Evolutionary conservation across 768 basidiomycete species (phyloP), one percentile per base, ranked within the genome.

Genomic region (Trametes punicea): DNA sequence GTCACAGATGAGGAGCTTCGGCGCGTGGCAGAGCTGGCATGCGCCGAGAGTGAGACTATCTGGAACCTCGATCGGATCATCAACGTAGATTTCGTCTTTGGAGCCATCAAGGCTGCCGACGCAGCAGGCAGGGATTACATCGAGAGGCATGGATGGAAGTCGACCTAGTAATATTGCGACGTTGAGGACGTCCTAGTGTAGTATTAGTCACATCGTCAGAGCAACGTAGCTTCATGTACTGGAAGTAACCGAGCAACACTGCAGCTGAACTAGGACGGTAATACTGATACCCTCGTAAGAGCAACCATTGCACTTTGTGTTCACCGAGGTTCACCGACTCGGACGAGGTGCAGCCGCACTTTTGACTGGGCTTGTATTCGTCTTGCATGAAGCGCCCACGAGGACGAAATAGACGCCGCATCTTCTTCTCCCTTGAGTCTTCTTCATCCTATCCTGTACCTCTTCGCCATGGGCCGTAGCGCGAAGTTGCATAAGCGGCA

Each of bases 401-500:
- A 33, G 31, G 31, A 33, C 31, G 6, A 15, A 18, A 9, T 38
- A 38, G 36, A 18, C 36, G 36, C 36, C 15, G n/a, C 42, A 44
- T 13, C 8, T 29, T 36, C 25, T 38, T 6, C 52, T 25, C 31
- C 31, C 51, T 31, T 23, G 25, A 34, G 29, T 15, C 40, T 16
- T 25, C 42, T n/a, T 36, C 21, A 21, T 15, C 6, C 23, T 25
- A 30, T 18, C 11, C 40, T 11, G 40, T 8, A 36, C 39, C 9
- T 2, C 39, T 18, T 2, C 33, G 16, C 25, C 41, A 86, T 86
- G 84, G 85, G 85, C 16, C 82, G 78, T 62, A 85, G 82, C 57
- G 84, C 85, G 15, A 87, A 87, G 65, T 54, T 83, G 20, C 83
- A 83, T 67, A 87, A 87, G 67, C 74, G 83, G 59, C 69, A 78